A percentile compares a stretch with the other conserved stretches of the same genome.
Conservation (phyloP, 371 early-diverging fungal genomes). For the Syncephalastrum contaminatum region DNA sequence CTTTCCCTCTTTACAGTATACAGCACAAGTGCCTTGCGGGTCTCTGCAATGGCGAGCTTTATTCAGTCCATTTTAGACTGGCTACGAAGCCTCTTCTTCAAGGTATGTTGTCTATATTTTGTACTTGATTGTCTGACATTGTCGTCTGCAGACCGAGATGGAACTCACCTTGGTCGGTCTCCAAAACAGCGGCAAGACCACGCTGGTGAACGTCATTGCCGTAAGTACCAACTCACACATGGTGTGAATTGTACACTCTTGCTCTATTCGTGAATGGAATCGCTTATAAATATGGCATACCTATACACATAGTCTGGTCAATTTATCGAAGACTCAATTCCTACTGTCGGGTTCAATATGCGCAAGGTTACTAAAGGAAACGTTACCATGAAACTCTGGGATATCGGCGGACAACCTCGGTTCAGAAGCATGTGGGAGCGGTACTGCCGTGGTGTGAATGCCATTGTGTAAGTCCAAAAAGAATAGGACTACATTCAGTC, state of each 20-base stretch:
- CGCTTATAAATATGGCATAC: background rate
- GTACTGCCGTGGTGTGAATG: slow-evolving; percentile 94
- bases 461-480: slow-evolving; percentile 82
- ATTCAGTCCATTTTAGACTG: slow-evolving; percentile 4
- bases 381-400: slow-evolving; percentile 98
- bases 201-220: slow-evolving; percentile 96
- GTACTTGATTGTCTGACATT: background rate
- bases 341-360: slow-evolving; percentile 99
- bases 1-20: background rate
- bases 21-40: slow-evolving; percentile 1
- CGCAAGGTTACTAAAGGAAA: slow-evolving; percentile 90
- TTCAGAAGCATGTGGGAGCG: slow-evolving; percentile 98
- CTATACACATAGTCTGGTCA: slow-evolving; percentile 73
- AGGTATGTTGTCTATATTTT: slow-evolving; percentile 48
- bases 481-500: background rate
- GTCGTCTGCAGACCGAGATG: slow-evolving; percentile 76
- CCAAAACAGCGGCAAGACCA: slow-evolving; percentile 98
- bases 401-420: slow-evolving; percentile 97
- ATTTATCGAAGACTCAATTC: slow-evolving; percentile 95
- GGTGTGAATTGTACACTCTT: background rate
- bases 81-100: slow-evolving; percentile 81
- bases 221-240: slow-evolving; percentile 52
- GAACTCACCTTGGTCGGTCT: slow-evolving; percentile 97
- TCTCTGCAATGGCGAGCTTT: slow-evolving; percentile 1
- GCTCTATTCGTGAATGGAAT: background rate